Evolutionary conservation across 805 yeast species (phyloP), one percentile per base, ranked within the genome.

Genomic region (Sungouiozyma ichnusensis): DNA sequence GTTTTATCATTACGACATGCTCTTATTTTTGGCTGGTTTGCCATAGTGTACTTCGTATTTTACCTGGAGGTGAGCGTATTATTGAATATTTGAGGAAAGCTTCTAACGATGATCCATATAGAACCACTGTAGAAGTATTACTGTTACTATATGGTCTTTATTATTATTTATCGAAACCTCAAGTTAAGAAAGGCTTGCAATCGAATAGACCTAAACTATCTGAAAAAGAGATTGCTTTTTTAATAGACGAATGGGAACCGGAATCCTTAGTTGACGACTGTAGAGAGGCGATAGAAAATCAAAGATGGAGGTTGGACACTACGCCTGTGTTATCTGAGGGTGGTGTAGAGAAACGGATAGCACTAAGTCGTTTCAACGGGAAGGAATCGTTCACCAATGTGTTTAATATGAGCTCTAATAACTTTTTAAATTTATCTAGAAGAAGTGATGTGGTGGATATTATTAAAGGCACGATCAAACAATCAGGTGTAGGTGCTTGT

Each of bases 401-500:
- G 16, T 56, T 76, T 44, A 88, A 88, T 57, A 67, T 87, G 52
- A 73, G 87, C 3, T 74, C 86, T 3, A 63, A 73, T 43, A 95
- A 90, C 63, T 80, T 81, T 51, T 69, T 85, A 55, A 74, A 78
- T 52, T 65, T 86, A 57, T 73, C 80, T 39, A 62, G 63, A 29
- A 64, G 73, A 50, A 62, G 63, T 16, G 58, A 48, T 14, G 68
- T 86, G 33, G 66, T 67, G 40, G 60, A 68, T 16, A 72, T 68
- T 11, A 86, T 87, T 3, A 71, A 74, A 40, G 59, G 67, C 24
- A 70, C 77, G 17, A 77, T 92, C 46, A 68, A 69, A 37, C 69
- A 70, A 44, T 77, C 82, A 45, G 98, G 98, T 58, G 97, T 92
- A 40, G 98, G 98, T 49, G 90, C 97, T 1, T 92, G 98, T 69